Conservation (phyloP, 176 grass and related monocot genomes). For the Rhynchospora pubera region DNA sequence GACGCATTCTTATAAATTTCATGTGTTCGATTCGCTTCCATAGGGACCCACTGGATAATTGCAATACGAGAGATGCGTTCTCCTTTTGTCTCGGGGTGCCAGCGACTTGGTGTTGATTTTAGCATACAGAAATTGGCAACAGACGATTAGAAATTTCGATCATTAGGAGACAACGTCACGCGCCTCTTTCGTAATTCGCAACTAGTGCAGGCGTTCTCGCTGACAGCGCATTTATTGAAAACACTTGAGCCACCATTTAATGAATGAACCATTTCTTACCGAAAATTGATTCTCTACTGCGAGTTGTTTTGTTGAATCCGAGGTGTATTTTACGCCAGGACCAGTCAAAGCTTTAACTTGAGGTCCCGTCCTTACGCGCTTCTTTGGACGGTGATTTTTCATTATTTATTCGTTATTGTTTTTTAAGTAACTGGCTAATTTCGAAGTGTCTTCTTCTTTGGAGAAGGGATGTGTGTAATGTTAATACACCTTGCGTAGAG, state of each 20-base stretch:
- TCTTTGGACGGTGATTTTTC: neutral
- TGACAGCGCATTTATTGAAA: neutral
- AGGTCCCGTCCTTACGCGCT: neutral
- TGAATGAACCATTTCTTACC: neutral
- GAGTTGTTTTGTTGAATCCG: neutral
- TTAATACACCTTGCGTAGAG: too few relatives aligned
- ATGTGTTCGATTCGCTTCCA: neutral
- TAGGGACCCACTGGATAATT: too few relatives aligned
- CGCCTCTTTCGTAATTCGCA: neutral
- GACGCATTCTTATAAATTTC: neutral
- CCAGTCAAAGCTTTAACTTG: neutral
- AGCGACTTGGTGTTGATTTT: neutral
- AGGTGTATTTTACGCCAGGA: neutral
- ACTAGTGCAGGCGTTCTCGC: neutral
- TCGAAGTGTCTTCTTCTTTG: neutral
- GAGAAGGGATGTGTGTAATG: too few relatives aligned
- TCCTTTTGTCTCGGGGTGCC: neutral
- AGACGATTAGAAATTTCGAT: neutral
- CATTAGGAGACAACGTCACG: neutral
- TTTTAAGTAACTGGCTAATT: neutral
- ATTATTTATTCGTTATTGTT: neutral
- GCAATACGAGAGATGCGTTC: too few relatives aligned
- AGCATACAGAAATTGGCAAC: neutral
- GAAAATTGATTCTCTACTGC: neutral
- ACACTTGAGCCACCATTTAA: neutral